Evolutionary conservation across 2,329 filamentous ascomycete genomes (phyloP), one percentile per base, ranked within the genome.

Genomic region (Beauveria australis): DNA sequence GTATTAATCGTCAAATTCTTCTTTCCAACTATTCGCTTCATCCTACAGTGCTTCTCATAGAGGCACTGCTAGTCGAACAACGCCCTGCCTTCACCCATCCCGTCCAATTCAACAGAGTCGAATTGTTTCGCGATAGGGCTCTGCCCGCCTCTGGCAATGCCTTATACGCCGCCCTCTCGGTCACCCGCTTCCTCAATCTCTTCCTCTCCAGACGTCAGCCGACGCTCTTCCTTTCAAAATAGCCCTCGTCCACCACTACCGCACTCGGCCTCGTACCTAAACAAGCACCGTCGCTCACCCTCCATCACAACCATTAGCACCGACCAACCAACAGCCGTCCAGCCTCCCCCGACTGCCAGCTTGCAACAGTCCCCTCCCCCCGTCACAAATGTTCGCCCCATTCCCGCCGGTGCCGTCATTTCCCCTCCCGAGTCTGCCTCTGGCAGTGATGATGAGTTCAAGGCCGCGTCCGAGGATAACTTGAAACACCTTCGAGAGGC

Each of bases 351-450:
- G 60, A 81, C 79, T 70, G 79, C 79, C 72, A 90, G 85, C 74
- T 78, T 95, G 64, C 85, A 90, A 67, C 89, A 92, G 73, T 95
- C 92, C 53, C 91, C 91, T 18, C 88, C 90, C n/a, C 90, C 91
- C 19, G 75, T 91, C 64, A 90, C 86, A 64, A 86, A 91, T 75
- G 82, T 78, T 28, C 73, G 85, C 62, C 78, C 84, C 64, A 94
- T 96, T 73, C 91, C 92, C 47, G 84, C 85, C 64, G 91, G 91
- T 63, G 92, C 91, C 64, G 85, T 96, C 67, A 89, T 96, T 62
- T 97, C 93, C 0, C 93, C 93, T 41, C 93, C 93, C 10, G 93
- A 97, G 68, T 96, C 92, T 40, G 82, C 83, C 7, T 89, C 88
- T 66, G 92, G 88, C 28, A 92, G 92, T 73, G 92, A 96, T 71